These are phyloP conservation scores for Elsinoe australis DNA, from an alignment of 2,329 filamentous ascomycete species.

Conservation along the genomic window DNA sequence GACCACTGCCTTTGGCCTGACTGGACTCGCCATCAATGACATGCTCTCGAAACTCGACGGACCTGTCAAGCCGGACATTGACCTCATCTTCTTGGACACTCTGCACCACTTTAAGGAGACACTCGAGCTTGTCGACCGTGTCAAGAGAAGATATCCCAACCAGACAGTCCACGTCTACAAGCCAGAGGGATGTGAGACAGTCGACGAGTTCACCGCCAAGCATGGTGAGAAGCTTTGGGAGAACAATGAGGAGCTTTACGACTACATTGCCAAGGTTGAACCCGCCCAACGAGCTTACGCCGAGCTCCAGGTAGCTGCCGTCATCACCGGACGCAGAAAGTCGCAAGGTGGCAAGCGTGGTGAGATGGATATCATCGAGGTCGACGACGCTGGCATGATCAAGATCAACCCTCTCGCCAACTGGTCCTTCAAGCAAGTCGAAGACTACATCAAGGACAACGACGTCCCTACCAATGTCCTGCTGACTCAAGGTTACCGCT, in stretches of 20 bases:
- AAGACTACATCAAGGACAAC: slow-evolving; percentile 77
- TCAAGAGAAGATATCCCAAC: slow-evolving; percentile 68
- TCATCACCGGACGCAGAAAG: slow-evolving; percentile 82
- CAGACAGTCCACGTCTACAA: slow-evolving; percentile 83
- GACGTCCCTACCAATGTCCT: slow-evolving; percentile 89
- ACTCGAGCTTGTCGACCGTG: slow-evolving; percentile 51
- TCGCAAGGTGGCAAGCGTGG: slow-evolving; percentile 91
- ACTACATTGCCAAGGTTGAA: slow-evolving; percentile 97
- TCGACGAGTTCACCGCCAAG: slow-evolving; percentile 68
- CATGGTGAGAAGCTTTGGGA: slow-evolving; percentile 84
- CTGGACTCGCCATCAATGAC: slow-evolving; percentile 47
- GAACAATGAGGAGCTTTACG: slow-evolving; percentile 78
- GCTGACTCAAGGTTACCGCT: slow-evolving; percentile 93
- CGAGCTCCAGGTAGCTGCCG: slow-evolving; percentile 78
- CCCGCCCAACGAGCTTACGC: slow-evolving; percentile 85
- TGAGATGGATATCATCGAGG: slow-evolving; percentile 81
- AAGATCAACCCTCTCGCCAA: slow-evolving; percentile 97
- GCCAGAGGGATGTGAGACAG: slow-evolving; percentile 65
- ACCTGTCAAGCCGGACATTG: slow-evolving; percentile 47
- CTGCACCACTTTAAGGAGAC: slow-evolving; percentile 47
- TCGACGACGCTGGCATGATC: slow-evolving; percentile 84
- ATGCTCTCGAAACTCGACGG: slow-evolving; percentile 67
- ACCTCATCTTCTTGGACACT: slow-evolving; percentile 49
- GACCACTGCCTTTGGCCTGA: slow-evolving; percentile 46
- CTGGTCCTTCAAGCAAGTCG: slow-evolving; percentile 87